Evolutionary conservation across 163 green algal genomes (phyloP), one percentile per base, ranked within the genome.

Genomic region (Trebouxia gelatinosa): DNA sequence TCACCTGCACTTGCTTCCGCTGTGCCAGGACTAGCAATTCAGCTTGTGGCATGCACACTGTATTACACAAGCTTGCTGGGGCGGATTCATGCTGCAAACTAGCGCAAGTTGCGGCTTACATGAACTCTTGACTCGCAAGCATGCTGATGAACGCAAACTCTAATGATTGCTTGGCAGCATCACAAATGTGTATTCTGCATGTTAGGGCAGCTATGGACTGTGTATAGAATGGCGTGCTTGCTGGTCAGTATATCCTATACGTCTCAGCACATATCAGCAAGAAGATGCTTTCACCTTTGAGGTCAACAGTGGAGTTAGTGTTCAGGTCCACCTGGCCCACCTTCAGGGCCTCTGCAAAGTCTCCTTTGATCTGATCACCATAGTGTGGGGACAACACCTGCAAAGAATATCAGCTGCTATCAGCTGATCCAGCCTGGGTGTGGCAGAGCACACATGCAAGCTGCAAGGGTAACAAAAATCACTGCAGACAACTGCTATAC

Each of bases 241-340:
- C n/a, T n/a, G n/a, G n/a, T n/a, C n/a, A n/a, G n/a, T n/a, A n/a
- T n/a, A n/a, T n/a, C n/a, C n/a, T n/a, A n/a, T n/a, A n/a, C n/a
- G n/a, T n/a, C n/a, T n/a, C n/a, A n/a, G n/a, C n/a, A n/a, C n/a
- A n/a, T n/a, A n/a, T n/a, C n/a, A n/a, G n/a, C n/a, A n/a, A 62
- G 51, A 6, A 32, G 51, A 28, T 62, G 21, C 21, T 34, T 62
- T 62, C 51, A 62, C 17, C 51, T 62, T 13, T 62, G 37, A 72
- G 64, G 2, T 72, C 32, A 37, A 43, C 64, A 51, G 37, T 50
- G 35, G 64, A 72, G 64, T 54, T 72, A 5, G 64, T 23, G 35
- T 64, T 32, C 13, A 58, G 13, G 17, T 78, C 68, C 28, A 84
- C 46, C 43, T 83, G 67, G 3, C 81, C 74, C 40, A 87, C 80